These are phyloP conservation scores for Penicillium taxi DNA, from an alignment of 495 filamentous ascomycete genomes.

Conservation along the genomic window DNA sequence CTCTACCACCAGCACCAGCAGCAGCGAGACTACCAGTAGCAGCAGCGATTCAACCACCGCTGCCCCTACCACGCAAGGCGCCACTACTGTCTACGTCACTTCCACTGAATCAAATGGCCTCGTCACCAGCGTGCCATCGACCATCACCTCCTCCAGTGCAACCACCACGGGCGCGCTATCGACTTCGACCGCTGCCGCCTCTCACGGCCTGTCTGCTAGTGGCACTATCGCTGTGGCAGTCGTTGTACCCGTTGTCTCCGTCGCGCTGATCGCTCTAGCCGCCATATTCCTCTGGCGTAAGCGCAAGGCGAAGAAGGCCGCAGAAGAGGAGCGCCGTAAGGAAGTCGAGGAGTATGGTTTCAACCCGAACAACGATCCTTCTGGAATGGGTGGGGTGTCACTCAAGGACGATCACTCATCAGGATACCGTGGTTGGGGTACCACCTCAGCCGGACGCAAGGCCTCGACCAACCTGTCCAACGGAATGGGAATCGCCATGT, in stretches of 20 bases:
- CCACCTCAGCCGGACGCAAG: constrained; percentile 74
- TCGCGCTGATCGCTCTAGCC: constrained; percentile 70
- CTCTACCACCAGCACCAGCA: not conserved
- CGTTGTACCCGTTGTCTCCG: constrained; percentile 82
- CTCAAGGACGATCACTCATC: constrained; percentile 60
- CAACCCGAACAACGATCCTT: constrained; percentile 91
- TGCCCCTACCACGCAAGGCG: constrained; percentile 3
- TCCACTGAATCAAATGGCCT: constrained; percentile 17
- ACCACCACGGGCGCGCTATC: constrained; percentile 21
- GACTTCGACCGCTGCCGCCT: constrained; percentile 16
- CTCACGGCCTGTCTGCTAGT: constrained; percentile 46
- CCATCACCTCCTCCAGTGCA: constrained; percentile 21
- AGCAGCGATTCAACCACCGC: not conserved
- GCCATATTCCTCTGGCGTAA: constrained; percentile 80
- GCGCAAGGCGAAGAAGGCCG: constrained; percentile 73
- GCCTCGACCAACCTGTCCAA: constrained; percentile 83
- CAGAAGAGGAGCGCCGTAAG: constrained; percentile 81
- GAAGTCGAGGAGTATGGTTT: constrained; percentile 95
- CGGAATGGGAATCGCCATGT: constrained; percentile 62
- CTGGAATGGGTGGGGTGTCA: constrained; percentile 46
- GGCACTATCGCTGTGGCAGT: constrained; percentile 87
- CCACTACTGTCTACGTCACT: constrained; percentile 20
- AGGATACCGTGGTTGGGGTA: constrained; percentile 94
- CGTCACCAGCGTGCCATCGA: constrained; percentile 14
- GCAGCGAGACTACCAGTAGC: not conserved